Percentiles rank a stretch among this genome's conserved stretches.
These are phyloP conservation scores for Fusarium austroafricanum DNA, from an alignment of 2,329 filamentous ascomycete species.

Conservation along the genomic window DNA sequence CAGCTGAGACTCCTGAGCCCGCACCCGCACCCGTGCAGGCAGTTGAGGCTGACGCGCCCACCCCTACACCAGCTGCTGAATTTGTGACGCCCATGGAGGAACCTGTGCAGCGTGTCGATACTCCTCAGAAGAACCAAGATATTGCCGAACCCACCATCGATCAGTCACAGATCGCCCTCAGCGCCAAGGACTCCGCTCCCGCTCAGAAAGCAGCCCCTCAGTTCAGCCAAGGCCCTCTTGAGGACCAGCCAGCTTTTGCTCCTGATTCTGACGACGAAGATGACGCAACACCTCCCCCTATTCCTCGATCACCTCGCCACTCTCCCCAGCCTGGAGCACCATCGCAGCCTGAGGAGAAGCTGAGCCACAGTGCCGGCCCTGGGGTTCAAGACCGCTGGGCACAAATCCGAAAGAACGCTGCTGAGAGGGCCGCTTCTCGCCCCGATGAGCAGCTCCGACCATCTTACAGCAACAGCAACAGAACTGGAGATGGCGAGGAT, in stretches of 20 bases:
- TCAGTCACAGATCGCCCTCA: slow-evolving; percentile 33
- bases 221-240: slow-evolving; percentile 90
- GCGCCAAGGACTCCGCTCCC: slow-evolving; percentile 27
- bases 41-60: slow-evolving; percentile 28
- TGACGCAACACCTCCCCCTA: slow-evolving; percentile 65
- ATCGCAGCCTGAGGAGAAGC: slow-evolving; percentile 49
- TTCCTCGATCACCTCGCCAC: slow-evolving; percentile 56
- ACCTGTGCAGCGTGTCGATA: slow-evolving; percentile 30
- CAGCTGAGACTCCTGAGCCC: slow-evolving; percentile 45
- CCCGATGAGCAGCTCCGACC: slow-evolving; percentile 73
- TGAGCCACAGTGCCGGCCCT: slow-evolving; percentile 50
- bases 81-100: slow-evolving; percentile 43
- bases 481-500: slow-evolving; percentile 75
- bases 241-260: slow-evolving; percentile 86
- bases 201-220: slow-evolving; percentile 57
- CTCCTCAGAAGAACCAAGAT: slow-evolving; percentile 40
- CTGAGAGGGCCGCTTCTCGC: slow-evolving; percentile 77
- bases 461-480: slow-evolving; percentile 68
- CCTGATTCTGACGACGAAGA: slow-evolving; percentile 67
- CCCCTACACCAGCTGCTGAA: slow-evolving; percentile 37
- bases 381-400: slow-evolving; percentile 84
- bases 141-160: slow-evolving; percentile 38
- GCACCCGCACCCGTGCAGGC: slow-evolving; percentile 35
- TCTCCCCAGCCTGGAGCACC: slow-evolving; percentile 44
- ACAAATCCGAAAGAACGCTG: slow-evolving; percentile 94